Percentiles rank a stretch among this genome's conserved stretches.
These are phyloP conservation scores for Pelargonium nanum DNA, from an alignment of 345 rosid species.

Conservation along the genomic window DNA sequence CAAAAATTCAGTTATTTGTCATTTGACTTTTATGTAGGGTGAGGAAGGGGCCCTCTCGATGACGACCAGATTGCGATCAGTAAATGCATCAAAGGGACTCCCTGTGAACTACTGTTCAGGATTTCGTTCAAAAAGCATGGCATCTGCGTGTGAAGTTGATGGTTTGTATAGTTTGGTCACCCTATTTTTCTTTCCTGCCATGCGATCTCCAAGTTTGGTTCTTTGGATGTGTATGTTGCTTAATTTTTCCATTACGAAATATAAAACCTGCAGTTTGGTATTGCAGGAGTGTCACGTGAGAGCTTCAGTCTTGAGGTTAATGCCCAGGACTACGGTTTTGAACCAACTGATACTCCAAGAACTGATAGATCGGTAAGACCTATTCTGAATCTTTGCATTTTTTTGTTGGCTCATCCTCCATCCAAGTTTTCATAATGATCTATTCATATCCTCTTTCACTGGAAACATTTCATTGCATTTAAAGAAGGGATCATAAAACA, in stretches of 20 bases:
- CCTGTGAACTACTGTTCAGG: conserved; percentile 96
- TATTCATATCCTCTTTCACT: too few relatives aligned
- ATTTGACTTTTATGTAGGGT: conserved; percentile 36
- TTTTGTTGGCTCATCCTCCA: too few relatives aligned
- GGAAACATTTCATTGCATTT: too few relatives aligned
- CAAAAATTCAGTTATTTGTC: neutral
- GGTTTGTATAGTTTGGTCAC: conserved; percentile 30
- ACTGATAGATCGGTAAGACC: conserved; percentile 76
- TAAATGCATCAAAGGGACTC: conserved; percentile 62
- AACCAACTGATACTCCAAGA: conserved; percentile 81
- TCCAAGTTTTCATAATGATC: too few relatives aligned
- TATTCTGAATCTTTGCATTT: neutral
- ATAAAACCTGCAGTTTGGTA: neutral
- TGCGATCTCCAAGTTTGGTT: neutral
- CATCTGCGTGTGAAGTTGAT: conserved; percentile 60
- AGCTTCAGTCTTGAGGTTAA: conserved; percentile 79
- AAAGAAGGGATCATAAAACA: too few relatives aligned
- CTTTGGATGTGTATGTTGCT: neutral
- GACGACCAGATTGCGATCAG: conserved; percentile 75
- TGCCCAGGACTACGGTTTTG: conserved; percentile 76
- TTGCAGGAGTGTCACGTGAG: conserved; percentile 63
- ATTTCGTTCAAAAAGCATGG: conserved; percentile 55
- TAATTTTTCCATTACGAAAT: neutral
- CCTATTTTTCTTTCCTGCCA: neutral
- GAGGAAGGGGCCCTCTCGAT: conserved; percentile 97